Evolutionary conservation across 2,329 filamentous ascomycete genomes (phyloP).

Genomic region (Sclerotinia glacialis): DNA sequence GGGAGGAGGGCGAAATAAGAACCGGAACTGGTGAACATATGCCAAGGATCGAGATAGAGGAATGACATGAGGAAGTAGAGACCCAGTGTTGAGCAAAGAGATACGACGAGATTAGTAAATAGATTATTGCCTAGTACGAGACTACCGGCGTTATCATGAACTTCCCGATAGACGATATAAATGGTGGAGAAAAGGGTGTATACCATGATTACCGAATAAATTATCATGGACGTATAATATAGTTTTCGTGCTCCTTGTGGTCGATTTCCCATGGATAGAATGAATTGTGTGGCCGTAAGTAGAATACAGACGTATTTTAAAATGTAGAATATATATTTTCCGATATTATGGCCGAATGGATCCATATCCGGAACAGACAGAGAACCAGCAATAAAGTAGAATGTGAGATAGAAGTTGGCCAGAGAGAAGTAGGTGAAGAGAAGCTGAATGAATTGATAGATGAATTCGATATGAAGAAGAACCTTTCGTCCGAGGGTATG

Average conservation of each 20-base stretch:
- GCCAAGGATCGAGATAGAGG: slow-evolving; percentile 96
- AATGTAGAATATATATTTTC: slow-evolving; percentile 79
- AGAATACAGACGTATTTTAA: slow-evolving; percentile 82
- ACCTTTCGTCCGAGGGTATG: slow-evolving; percentile 87
- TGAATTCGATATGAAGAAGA: slow-evolving; percentile 87
- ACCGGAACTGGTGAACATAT: slow-evolving; percentile 89
- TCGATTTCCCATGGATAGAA: slow-evolving; percentile 91
- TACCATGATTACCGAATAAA: slow-evolving; percentile 91
- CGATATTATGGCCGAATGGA: slow-evolving; percentile 87
- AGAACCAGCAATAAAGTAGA: slow-evolving; percentile 95
- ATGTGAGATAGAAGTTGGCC: slow-evolving; percentile 98
- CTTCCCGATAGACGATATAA: slow-evolving; percentile 84
- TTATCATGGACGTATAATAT: slow-evolving; percentile 81
- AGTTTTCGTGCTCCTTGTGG: slow-evolving; percentile 92
- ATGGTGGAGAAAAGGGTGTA: slow-evolving; percentile 89
- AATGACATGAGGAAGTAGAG: slow-evolving; percentile 97
- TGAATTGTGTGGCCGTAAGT: slow-evolving; percentile 92
- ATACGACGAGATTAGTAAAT: slow-evolving; percentile 93
- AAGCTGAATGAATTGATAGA: slow-evolving; percentile 91
- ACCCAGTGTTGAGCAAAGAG: slow-evolving; percentile 81
- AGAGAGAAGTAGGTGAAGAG: slow-evolving; percentile 97
- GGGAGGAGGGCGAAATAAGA: slow-evolving; percentile 95
- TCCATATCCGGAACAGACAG: slow-evolving; percentile 76
- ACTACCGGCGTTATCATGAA: slow-evolving; percentile 49
- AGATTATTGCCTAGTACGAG: slow-evolving; percentile 76